Evolutionary conservation across 75 land plant species (phyloP), one percentile per base, ranked within the genome.

Genomic region (Isoetes taiwanensis): DNA sequence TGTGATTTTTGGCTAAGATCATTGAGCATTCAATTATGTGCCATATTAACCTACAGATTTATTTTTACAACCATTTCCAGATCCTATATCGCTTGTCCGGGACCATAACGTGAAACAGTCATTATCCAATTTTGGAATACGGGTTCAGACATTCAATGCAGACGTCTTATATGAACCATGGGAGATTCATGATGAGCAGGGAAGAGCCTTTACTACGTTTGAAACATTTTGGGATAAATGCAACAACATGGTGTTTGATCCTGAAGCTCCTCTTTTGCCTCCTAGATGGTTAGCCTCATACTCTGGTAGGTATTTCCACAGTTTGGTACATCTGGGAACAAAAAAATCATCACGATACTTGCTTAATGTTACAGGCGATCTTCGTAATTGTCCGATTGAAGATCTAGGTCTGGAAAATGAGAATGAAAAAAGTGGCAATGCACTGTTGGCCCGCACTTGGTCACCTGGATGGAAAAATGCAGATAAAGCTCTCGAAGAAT

Each of bases 161-260:
- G 96, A 90, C 64, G 59, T 90, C 61, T 79, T 90, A 2, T 82
- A 90, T 72, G 91, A 85, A 54, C 91, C 91, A 0, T 85, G 96
- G 91, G 91, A 90, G 41, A 81, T 85, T n/a, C 68, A 76, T 46
- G 96, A 89, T 70, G 86, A 72, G 14, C 48, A 76, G 28, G 96
- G 96, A 4, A 72, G 39, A 1, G 66, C 96, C 16, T 90, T 85
- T 55, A 59, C 74, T 11, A 79, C 80, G 19, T 85, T 79, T 57
- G 50, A 56, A 4, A 65, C 64, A 25, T 90, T 77, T 59, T 90
- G 96, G 96, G 77, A 75, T 19, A 79, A 70, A 71, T 90, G 90
- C 69, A 76, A 85, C 43, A 82, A 82, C 72, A 85, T 90, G 96
- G 76, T 75, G 3, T 79, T 56, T 57, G 96, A 90, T 33, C 96